Evolutionary conservation across 768 basidiomycete genomes (phyloP).

Genomic region (Lentinula raphanica): DNA sequence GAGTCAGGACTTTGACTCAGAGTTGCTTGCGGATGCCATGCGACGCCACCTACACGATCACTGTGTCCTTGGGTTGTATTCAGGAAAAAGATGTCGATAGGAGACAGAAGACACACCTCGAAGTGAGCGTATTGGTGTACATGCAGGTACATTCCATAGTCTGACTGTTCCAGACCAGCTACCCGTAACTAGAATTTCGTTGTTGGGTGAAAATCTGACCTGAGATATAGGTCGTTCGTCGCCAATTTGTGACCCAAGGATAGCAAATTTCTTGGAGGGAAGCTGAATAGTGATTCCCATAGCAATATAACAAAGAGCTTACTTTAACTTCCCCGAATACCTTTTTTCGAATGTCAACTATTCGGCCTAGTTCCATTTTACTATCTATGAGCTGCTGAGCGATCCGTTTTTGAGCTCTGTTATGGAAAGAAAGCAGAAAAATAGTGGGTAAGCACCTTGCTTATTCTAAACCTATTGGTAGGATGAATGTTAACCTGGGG

Average conservation of each 20-base stretch:
- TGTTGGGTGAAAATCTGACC: slow-evolving; percentile 93
- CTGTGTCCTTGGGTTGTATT: slow-evolving; percentile 57
- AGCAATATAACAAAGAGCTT: slow-evolving; percentile 14
- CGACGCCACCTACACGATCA: slow-evolving; percentile 91
- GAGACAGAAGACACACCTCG: slow-evolving; percentile 45
- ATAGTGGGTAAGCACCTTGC: slow-evolving; percentile 73
- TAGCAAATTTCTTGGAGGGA: slow-evolving; percentile 68
- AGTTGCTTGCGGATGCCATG: slow-evolving; percentile 96
- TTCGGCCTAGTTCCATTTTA: slow-evolving; percentile 76
- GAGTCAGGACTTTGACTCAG: slow-evolving; percentile 53
- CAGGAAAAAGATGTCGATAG: slow-evolving; percentile 6
- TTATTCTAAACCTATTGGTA: slow-evolving; percentile 39
- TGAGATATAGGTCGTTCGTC: slow-evolving; percentile 92
- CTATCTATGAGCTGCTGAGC: slow-evolving; percentile 90
- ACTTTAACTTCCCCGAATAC: slow-evolving; percentile 90
- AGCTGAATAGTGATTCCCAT: background rate
- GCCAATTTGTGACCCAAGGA: slow-evolving; percentile 96
- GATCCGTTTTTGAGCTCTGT: slow-evolving; percentile 93
- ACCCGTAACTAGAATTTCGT: slow-evolving; percentile 81
- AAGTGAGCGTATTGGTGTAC: slow-evolving; percentile 70
- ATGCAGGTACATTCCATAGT: slow-evolving; percentile 92
- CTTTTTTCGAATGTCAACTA: slow-evolving; percentile 90
- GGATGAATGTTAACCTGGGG: slow-evolving; percentile 78
- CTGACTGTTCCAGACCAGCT: slow-evolving; percentile 96
- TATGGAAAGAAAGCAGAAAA: slow-evolving; percentile 35